Evolutionary conservation across 805 yeast genomes (phyloP), one percentile per base, ranked within the genome.

Genomic region (Metschnikowia lochheadii): DNA sequence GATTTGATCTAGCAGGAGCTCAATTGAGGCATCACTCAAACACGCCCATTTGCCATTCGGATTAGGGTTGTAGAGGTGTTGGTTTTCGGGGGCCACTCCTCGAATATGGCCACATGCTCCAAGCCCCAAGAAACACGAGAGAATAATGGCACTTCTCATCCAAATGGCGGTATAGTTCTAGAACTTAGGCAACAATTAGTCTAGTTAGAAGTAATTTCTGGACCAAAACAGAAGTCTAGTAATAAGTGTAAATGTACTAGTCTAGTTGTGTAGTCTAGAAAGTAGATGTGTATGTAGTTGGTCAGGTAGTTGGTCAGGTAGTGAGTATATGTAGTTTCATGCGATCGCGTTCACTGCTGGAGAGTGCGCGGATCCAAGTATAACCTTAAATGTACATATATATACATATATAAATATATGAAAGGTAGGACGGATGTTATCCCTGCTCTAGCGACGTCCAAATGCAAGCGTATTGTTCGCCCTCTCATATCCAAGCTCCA

Each of bases 21-120:
- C 73, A 5, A 89, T 80, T n/a, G 80, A 77, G 0, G 94, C 85
- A 60, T 87, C 77, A 32, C 68, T 60, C 35, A 92, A 65, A 70
- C 98, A 92, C 5, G 72, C 67, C 89, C 94, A 92, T 34, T 52
- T 57, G 1, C 81, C 81, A 6, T 77, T 65, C 1, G 63, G 53
- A 48, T 76, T 77, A 1, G 91, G 82, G 6, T 62, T 58, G 60
- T 88, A 88, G 26, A 75, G 61, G 3, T 64, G 57, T 49, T 70
- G 75, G 37, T 68, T 64, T 33, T 61, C 64, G 0, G 78, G 76
- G 0, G 69, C 49, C 0, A 75, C 76, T 0, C 81, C 81, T 37
- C 49, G 40, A 5, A 66, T 50, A 0, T 21, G 17, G 31, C 13
- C 21, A 36, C 51, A n/a, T 44, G 32, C 23, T 45, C 33, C 21